Evolutionary conservation across 2,329 filamentous ascomycete genomes (phyloP).

Genomic region (Hortaea sp.): DNA sequence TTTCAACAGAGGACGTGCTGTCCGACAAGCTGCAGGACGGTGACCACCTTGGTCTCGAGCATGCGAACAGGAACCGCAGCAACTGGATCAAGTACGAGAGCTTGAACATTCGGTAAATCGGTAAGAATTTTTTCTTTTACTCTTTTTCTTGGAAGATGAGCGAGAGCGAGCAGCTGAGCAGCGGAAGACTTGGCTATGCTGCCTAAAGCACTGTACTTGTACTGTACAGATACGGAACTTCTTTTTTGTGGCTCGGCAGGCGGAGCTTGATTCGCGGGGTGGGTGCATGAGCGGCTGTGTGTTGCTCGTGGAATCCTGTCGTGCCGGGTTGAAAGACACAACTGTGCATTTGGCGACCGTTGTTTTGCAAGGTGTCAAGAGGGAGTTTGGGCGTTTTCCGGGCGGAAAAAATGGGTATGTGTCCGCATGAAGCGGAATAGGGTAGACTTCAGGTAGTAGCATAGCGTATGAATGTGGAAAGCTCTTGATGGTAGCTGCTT

Average conservation of each 20-base stretch:
- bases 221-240: neutral
- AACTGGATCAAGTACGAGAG: constrained; percentile 52
- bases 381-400: neutral
- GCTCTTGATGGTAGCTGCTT: neutral
- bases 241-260: no score
- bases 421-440: neutral
- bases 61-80: constrained; percentile 51
- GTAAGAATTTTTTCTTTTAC: neutral
- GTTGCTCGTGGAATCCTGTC: no score
- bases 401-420: neutral
- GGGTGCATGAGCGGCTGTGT: no score
- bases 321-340: no score
- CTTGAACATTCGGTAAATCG: constrained; percentile 49
- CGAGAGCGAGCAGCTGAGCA: no score
- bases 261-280: no score
- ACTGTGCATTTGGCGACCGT: neutral
- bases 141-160: neutral
- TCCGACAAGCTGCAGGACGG: constrained; percentile 34
- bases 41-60: constrained; percentile 45
- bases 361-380: neutral
- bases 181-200: neutral
- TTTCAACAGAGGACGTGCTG: constrained; percentile 34
- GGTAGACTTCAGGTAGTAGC: neutral
- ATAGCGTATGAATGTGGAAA: neutral
- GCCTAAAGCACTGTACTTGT: neutral